Conservation (phyloP, 805 yeast species). For the Candida schatavii region DNA sequence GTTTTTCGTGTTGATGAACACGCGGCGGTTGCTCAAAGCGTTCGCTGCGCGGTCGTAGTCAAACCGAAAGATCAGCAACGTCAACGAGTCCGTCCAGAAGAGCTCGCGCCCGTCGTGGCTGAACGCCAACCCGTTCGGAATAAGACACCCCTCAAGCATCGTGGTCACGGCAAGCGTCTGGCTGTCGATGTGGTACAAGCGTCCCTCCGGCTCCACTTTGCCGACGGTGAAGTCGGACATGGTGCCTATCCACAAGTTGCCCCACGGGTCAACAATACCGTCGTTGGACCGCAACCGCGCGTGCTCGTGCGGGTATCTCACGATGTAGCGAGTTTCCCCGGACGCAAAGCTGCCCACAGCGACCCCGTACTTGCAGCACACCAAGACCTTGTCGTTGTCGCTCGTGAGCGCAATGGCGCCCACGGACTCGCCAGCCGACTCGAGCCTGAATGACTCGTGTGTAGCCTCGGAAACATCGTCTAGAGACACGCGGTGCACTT, state of each 20-base stretch:
- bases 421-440: conserved; percentile 41
- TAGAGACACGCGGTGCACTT: conserved; percentile 33
- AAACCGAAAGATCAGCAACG: conserved; percentile 32
- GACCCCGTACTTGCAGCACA: conserved; percentile 67
- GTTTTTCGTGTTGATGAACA: conserved; percentile 18
- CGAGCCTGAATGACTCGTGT: conserved; percentile 40
- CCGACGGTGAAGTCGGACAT: conserved; percentile 56
- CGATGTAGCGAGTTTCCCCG: conserved; percentile 36
- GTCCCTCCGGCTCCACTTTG: conserved; percentile 49
- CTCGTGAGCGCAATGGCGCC: conserved; percentile 74
- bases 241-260: conserved; percentile 77
- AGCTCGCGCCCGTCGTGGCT: conserved; percentile 24
- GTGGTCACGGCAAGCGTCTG: conserved; percentile 27
- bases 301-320: conserved; percentile 34
- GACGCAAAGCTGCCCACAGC: conserved; percentile 48
- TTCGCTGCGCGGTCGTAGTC: conserved; percentile 33
- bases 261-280: conserved; percentile 75
- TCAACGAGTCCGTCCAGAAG: conserved; percentile 42
- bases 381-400: conserved; percentile 49
- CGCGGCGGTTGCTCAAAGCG: conserved; percentile 25
- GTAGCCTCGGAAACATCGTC: conserved; percentile 14
- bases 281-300: conserved; percentile 61
- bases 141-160: conserved; percentile 37
- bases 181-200: conserved; percentile 31
- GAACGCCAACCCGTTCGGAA: conserved; percentile 66